Base-by-base conservation (phyloP, 805 yeast species). In the Candida maesae region DNA sequence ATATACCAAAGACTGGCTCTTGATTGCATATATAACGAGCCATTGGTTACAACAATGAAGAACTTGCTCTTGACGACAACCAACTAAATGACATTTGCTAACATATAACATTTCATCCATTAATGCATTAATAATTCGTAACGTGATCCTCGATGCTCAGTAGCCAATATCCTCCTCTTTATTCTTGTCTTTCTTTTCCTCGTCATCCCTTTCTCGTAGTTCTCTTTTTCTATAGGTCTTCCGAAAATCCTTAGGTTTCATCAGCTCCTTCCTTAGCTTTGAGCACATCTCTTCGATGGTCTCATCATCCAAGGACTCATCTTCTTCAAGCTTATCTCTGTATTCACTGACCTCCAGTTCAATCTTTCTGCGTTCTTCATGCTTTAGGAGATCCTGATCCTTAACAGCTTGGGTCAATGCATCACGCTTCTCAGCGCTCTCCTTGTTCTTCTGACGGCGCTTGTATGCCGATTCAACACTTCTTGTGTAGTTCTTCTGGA, bases 321-420 rank as follows among this genome's bases (percentile, higher is more conserved):
- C 62, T 20, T 77, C 82, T 46, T 78, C 84, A 15, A 79, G 52
- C 28, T 58, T 36, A 36, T 77, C 83, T 17, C 80, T 50, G 20
- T 70, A 64, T 33, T 76, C 76, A 67, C 70, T 66, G 26, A 80
- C 72, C 46, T 61, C 57, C 10, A 76, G 38, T 21, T 57, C 53
- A 35, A 56, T 30, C 41, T 54, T 45, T 49, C 59, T 42, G 33
- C 41, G 54, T 15, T 45, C 39, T 14, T 46, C 55, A 32, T 47
- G 57, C 26, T 50, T 46, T 4, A 49, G 21, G 3, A 54, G 40
- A 10, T 46, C 52, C 33, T 46, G 17, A 23, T 55, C 59, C 27
- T 45, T 46, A 10, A 52, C 36, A 5, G 36, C 25, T 17, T 42
- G 37, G 8, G 25, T 33, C 2, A 51, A 3, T 26, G 45, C 32